Evolutionary conservation across 306 rosid species (phyloP), one percentile per base, ranked within the genome.

Genomic region (Lotus japonicus): DNA sequence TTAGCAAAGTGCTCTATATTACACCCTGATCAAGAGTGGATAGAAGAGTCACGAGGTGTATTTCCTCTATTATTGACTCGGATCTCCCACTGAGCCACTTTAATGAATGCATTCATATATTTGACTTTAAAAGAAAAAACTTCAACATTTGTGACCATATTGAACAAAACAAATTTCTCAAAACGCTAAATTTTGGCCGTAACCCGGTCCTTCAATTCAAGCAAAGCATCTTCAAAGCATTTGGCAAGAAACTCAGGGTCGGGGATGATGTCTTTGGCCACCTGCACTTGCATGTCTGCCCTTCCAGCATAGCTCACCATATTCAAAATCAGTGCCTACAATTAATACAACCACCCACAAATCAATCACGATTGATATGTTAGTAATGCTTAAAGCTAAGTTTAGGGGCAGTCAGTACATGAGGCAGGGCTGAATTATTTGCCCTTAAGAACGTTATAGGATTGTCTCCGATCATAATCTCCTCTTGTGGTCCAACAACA

Each of bases 271-370:
- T 94, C 92, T 78, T 94, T 94, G 57, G 96, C 94, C 79, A 88
- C 98, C 81, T 85, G 79, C 54, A 94, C 84, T 77, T 94, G 97
- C 96, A 94, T 84, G 66, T 94, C 96, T 15, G 94, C 98, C 66
- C 72, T 85, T 56, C 88, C 96, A 41, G 83, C 97, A 72, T 94
- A 94, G 80, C 96, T 94, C 80, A 94, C 66, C 98, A 94, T 85
- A 71, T 86, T 88, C 92, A 92, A 73, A 38, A 80, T 73, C 42
- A 92, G 84, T 38, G 96, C 97, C 97, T 90, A 84, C 79, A 60
- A 64, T 39, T 49, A 73, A 66, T 35, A 59, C 66, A 31, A 6
- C 7, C 73, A 75, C 41, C 76, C 82, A 74, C 18, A 13, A 4
- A 43, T 3, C 2, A 26, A 26, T 26, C 68, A 12, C 14, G 8